Conservation (phyloP, 441 rosid species). For the Gossypium lobatum region DNA sequence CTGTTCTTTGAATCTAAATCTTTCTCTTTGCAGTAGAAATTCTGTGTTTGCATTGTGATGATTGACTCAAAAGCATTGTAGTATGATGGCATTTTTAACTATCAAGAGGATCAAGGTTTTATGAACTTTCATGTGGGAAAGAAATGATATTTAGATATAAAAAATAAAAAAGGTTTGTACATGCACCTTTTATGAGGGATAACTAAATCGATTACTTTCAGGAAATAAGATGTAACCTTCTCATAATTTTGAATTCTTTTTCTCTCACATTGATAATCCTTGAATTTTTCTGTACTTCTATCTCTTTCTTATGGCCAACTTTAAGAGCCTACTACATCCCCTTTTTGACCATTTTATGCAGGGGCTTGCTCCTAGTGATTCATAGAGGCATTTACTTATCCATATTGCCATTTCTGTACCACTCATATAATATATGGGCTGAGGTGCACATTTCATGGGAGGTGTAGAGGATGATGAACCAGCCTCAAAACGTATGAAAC, state of each 20-base stretch:
- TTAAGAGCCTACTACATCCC: not conserved
- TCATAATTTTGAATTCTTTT: not conserved
- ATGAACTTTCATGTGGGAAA: not conserved
- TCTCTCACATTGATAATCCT: not conserved
- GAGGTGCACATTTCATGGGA: conserved; percentile 76
- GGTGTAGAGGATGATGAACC: conserved; percentile 72
- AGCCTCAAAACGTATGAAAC: conserved; percentile 53
- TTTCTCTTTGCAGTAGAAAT: not conserved
- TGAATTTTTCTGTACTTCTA: not conserved
- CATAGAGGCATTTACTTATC: conserved; percentile 10
- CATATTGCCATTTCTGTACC: conserved; percentile 6
- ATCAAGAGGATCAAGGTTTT: not conserved
- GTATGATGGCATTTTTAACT: not conserved
- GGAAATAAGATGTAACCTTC: not conserved
- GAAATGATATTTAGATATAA: not conserved
- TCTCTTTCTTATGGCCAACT: not conserved
- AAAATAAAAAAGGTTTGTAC: not conserved
- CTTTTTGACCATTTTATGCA: conserved; percentile 25
- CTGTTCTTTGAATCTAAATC: not conserved
- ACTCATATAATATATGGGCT: conserved; percentile 52
- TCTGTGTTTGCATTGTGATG: not conserved
- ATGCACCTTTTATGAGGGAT: not conserved
- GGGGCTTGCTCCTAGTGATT: conserved; percentile 22
- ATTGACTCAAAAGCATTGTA: not conserved
- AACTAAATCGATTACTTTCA: not conserved